Conservation (phyloP, 495 filamentous ascomycete species). For the Hypoxylon trugodes region DNA sequence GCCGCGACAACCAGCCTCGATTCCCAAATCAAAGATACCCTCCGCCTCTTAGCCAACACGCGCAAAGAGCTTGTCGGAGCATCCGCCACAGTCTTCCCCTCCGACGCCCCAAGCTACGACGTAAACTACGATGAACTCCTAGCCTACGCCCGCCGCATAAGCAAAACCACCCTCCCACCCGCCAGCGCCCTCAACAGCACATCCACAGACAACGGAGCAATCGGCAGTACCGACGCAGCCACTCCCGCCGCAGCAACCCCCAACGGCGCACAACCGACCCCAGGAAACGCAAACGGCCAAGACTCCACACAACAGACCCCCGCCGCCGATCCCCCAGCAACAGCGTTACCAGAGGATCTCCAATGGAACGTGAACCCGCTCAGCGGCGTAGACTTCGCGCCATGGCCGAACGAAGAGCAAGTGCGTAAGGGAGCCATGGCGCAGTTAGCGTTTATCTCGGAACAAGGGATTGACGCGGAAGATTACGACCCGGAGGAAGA, state of each 20-base stretch:
- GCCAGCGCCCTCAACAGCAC: conserved; percentile 60
- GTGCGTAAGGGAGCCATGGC: conserved; percentile 71
- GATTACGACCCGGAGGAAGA: conserved; percentile 63
- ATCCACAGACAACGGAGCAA: conserved; percentile 23
- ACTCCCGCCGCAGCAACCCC: conserved; percentile 3
- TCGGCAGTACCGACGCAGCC: conserved; percentile 34
- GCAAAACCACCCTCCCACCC: conserved; percentile 74
- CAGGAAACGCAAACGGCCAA: no score
- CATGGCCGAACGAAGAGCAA: conserved; percentile 72
- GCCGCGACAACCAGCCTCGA: conserved; percentile 66
- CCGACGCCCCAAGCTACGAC: conserved; percentile 45
- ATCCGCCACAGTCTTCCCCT: conserved; percentile 60
- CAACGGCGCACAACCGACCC: no score
- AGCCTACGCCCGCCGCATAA: conserved; percentile 75
- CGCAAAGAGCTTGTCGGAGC: conserved; percentile 71
- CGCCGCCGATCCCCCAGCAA: neutral
- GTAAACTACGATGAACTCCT: conserved; percentile 74
- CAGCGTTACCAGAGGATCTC: conserved; percentile 47
- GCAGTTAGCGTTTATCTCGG: conserved; percentile 62
- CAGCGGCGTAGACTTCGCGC: conserved; percentile 61
- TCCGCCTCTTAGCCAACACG: conserved; percentile 68
- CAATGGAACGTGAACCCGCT: conserved; percentile 61
- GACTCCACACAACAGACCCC: no score
- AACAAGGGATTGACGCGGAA: conserved; percentile 64
- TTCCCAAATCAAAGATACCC: conserved; percentile 65